Evolutionary conservation across 495 filamentous ascomycete genomes (phyloP), one percentile per base, ranked within the genome.

Genomic region (Ramalina peruviana): DNA sequence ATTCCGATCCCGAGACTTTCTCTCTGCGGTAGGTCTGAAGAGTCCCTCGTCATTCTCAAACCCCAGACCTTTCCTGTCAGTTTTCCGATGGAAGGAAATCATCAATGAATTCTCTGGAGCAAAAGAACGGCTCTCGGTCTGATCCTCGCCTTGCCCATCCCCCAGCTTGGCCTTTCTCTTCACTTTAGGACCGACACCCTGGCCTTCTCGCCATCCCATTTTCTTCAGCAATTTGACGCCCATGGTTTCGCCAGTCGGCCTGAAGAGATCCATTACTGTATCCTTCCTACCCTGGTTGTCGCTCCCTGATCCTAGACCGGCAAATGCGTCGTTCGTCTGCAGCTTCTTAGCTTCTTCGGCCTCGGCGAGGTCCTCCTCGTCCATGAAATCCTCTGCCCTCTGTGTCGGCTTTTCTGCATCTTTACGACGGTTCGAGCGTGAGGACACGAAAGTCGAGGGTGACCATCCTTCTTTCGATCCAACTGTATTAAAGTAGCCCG

Each of bases 391-490:
- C 58, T 97, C 90, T 9, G 81, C 74, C 27, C 80, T 79, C 61
- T 85, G 80, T 57, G 80, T 69, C 1, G 64, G 16, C 6, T 73
- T 70, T 13, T 68, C 50, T 21, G 65, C 73, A 69, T 90, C 81
- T 56, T 86, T 83, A 48, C 77, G 76, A 43, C 85, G 82, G 54
- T 86, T 85, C 37, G 79, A 66, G 0, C 92, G 85, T 36, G 92
- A 95, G 4, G 88, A 96, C 33, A 94, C 82, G 60, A 97, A 98
- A 6, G 84, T 82, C 12, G 86, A 74, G 7, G 92, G 92, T 12
- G 84, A 83, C 89, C 89, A 98, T 67, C 92, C 92, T 75, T 98
- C 90, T 67, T 97, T 97, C 7, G 88, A 94, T 26, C 92, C 93
- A 57, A 95, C 93, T 11, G 87, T 94, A 61, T 97, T 97, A 71